These are phyloP conservation scores for Alternaria ventricosa DNA, from an alignment of 2,329 filamentous ascomycete species.

Conservation along the genomic window DNA sequence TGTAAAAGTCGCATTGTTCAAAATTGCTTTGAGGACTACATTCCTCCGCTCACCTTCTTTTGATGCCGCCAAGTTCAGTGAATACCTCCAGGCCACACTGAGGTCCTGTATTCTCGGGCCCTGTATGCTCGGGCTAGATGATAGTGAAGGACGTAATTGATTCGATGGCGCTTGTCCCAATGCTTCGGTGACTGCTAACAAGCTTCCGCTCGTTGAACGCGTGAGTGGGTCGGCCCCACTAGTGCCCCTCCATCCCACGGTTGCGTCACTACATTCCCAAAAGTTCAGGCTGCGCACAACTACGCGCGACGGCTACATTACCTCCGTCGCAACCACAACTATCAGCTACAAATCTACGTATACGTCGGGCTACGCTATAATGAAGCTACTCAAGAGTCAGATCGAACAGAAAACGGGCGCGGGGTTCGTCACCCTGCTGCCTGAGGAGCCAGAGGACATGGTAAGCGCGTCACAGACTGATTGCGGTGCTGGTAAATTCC, in stretches of 20 bases:
- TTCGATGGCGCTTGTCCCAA: not conserved
- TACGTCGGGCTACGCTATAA: conserved; percentile 38
- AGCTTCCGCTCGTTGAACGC: not conserved
- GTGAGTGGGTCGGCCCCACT: not conserved
- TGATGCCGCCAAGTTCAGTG: not conserved
- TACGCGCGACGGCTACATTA: not conserved
- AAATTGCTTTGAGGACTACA: not conserved
- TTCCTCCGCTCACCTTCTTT: not conserved
- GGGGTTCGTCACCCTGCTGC: conserved; percentile 69
- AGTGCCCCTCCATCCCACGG: not conserved
- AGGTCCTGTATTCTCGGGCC: not conserved
- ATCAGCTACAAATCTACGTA: not conserved
- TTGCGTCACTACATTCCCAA: not conserved
- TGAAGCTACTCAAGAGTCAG: conserved; percentile 71
- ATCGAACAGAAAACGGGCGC: conserved; percentile 69
- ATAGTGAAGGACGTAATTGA: not conserved
- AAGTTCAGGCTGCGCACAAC: not conserved
- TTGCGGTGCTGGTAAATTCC: too few relatives aligned
- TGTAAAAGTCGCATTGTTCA: not conserved
- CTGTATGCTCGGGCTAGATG: not conserved
- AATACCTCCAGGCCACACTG: not conserved
- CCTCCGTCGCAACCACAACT: not conserved
- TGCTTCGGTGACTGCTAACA: not conserved
- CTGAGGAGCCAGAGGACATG: conserved; percentile 80
- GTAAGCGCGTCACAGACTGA: conserved; percentile 49